phyloP scores from a whole-genome alignment of 768 basidiomycete species.

The Arthromyces matolae region DNA sequence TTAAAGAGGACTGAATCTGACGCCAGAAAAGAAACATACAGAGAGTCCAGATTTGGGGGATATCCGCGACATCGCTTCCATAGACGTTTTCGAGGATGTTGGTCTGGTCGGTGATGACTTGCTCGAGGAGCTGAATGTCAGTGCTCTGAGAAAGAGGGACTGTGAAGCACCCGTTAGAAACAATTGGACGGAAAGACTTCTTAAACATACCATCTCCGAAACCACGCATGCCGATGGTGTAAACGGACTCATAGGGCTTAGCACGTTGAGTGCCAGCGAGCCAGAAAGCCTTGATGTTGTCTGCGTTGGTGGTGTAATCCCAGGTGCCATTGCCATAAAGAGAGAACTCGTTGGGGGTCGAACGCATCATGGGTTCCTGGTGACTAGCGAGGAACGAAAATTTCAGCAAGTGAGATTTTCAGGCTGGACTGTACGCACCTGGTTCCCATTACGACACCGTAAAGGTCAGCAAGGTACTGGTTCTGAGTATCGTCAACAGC shows the following conservation, averaged over 20 bases:
- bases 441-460: constrained; percentile 71
- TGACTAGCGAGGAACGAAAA: constrained; percentile 34
- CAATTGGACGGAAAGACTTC: background rate
- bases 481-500: constrained; percentile 58
- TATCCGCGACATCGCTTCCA: constrained; percentile 38
- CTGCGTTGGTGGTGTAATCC: constrained; percentile 57
- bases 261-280: constrained; percentile 55
- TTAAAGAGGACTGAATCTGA: background rate
- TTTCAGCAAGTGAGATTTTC: background rate
- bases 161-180: constrained; percentile 19
- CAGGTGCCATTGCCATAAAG: constrained; percentile 54
- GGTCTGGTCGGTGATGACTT: constrained; percentile 59
- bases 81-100: constrained; percentile 53
- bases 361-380: constrained; percentile 74
- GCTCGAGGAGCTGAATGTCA: constrained; percentile 48
- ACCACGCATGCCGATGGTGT: constrained; percentile 70
- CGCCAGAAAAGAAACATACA: constrained; percentile 33
- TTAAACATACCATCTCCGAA: constrained; percentile 43
- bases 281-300: constrained; percentile 60
- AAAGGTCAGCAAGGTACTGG: constrained; percentile 58
- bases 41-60: constrained; percentile 67
- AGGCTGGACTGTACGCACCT: constrained; percentile 31
- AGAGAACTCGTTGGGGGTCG: constrained; percentile 63
- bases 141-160: constrained; percentile 51
- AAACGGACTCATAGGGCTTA: constrained; percentile 56